Evolutionary conservation across 2,329 filamentous ascomycete species (phyloP).

Genomic region (Atkinsonella texensis): DNA sequence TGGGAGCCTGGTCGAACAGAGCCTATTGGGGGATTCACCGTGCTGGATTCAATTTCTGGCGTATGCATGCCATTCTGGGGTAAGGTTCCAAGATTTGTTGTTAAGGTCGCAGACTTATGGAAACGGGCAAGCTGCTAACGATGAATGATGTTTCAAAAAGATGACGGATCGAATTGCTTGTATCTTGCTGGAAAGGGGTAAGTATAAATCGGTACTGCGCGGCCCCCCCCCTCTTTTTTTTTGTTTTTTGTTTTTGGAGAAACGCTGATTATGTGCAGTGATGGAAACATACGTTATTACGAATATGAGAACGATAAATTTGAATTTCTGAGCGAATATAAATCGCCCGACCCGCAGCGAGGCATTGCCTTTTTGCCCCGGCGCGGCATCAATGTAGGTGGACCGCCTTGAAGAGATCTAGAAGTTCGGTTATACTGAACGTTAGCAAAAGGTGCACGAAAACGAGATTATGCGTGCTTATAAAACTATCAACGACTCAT

Average conservation of each 20-base stretch:
- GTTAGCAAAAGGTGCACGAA: constrained; percentile 57
- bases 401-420: background rate
- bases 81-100: constrained; percentile 20
- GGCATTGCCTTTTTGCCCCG: constrained; percentile 91
- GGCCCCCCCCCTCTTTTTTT: too few species aligned
- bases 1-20: constrained; percentile 85
- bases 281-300: constrained; percentile 98
- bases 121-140: background rate
- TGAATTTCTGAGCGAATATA: constrained; percentile 93
- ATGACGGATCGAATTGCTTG: constrained; percentile 87
- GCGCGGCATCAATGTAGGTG: constrained; percentile 73
- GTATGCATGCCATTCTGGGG: constrained; percentile 99
- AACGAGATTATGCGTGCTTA: constrained; percentile 93
- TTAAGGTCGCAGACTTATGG: background rate
- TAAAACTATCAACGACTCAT: constrained; percentile 91
- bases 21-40: constrained; percentile 81
- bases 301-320: constrained; percentile 99
- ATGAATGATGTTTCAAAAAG: constrained; percentile 24
- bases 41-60: constrained; percentile 89
- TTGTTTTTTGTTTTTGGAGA: background rate
- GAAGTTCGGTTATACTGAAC: constrained; percentile 10
- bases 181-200: constrained; percentile 96
- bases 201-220: constrained; percentile 20
- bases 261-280: constrained; percentile 39
- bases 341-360: constrained; percentile 89